Evolutionary conservation across 768 basidiomycete species (phyloP), one percentile per base, ranked within the genome.

Genomic region (Nidularia pulvinata): DNA sequence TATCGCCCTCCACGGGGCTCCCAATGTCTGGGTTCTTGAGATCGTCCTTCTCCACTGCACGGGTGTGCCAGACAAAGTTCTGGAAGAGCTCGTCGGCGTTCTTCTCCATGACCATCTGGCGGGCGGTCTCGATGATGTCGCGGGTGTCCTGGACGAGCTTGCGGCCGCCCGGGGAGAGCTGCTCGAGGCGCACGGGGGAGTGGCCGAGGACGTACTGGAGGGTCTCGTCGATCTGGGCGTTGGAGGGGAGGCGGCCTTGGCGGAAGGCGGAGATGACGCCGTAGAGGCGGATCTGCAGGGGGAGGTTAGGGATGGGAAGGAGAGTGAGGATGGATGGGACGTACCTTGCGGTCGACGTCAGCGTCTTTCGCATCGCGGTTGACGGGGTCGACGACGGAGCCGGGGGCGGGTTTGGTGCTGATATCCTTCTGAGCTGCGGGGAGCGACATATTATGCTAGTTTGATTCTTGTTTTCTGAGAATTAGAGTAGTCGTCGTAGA

Each of bases 61-160:
- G 74, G 1, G 91, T 92, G 55, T 86, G 82, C 89, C 89, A 95
- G 39, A 95, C 69, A 59, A 96, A 95, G 61, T 91, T 88, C 70
- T 98, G 96, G 67, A 97, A 79, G 39, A 98, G 80, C 72, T 98
- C 94, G 60, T 96, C 95, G 22, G 77, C 72, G 59, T 97, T 97
- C 82, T 96, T 97, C 61, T 89, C 79, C 48, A 75, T 62, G n/a
- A 95, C 84, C 53, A 94, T 85, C 39, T 80, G 60, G 10, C 86
- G 80, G 0, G 82, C 76, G 4, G 92, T 94, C 58, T 84, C 81
- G 61, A 96, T 78, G 64, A 97, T 91, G 47, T 92, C 85, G 44
- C 84, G 81, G n/a, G 79, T 68, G 64, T 97, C 94, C 50, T 83
- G 74, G 42, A 95, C 74, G 58, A 98, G 84, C 59, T 83, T 85